These are phyloP conservation scores for Trypanosoma boissoni DNA, from an alignment of 208 protist genomes.

Conservation along the genomic window DNA sequence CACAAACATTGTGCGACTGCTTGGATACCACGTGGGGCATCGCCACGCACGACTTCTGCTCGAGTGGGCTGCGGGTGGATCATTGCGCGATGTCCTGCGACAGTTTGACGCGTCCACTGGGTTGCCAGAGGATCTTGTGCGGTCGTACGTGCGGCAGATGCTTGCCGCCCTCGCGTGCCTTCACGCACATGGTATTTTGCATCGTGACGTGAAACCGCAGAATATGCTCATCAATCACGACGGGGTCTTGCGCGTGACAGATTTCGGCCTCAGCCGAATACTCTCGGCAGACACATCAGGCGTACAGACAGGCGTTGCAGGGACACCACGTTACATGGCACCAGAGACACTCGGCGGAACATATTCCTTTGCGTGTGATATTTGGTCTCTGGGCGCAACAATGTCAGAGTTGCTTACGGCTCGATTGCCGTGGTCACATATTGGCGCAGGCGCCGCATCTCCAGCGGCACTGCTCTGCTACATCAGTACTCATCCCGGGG, in stretches of 20 bases:
- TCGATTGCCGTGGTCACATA: conserved; percentile 45
- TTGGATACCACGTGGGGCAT: conserved; percentile 56
- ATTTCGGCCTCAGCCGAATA: conserved; percentile 71
- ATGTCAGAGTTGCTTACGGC: conserved; percentile 68
- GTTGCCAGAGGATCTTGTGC: conserved; percentile 54
- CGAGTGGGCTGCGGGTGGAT: conserved; percentile 75
- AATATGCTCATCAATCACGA: conserved; percentile 76
- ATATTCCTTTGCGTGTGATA: conserved; percentile 56
- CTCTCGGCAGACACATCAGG: conserved; percentile 28
- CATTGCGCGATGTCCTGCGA: conserved; percentile 51
- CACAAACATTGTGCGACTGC: conserved; percentile 64
- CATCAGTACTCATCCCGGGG: conserved; percentile 33
- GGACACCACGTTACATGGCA: conserved; percentile 72
- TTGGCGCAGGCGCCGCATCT: conserved; percentile 17
- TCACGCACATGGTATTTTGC: conserved; percentile 64
- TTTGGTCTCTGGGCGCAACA: conserved; percentile 80
- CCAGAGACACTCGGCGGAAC: conserved; percentile 47
- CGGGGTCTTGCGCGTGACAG: conserved; percentile 72
- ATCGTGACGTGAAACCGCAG: conserved; percentile 80
- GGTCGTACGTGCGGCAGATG: conserved; percentile 51
- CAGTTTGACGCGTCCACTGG: conserved; percentile 25
- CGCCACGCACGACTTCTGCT: conserved; percentile 61
- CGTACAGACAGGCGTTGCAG: conserved; percentile 41
- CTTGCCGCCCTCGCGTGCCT: conserved; percentile 56
- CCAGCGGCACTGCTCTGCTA: conserved; percentile 57